phyloP scores from a whole-genome alignment of 768 basidiomycete species.

The Dentipellis sp. region DNA sequence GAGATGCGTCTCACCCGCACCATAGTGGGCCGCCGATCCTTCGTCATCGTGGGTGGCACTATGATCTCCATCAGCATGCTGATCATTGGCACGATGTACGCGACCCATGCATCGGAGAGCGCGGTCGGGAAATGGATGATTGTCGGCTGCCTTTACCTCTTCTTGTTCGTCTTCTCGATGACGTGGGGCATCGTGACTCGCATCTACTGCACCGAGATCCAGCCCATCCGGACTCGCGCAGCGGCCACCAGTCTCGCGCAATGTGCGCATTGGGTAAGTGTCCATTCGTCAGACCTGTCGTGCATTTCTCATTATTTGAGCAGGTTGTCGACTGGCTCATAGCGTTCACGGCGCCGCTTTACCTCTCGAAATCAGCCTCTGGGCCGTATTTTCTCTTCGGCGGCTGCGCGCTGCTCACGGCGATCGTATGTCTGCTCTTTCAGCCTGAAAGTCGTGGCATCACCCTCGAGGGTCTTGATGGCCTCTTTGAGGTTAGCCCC shows the following conservation, averaged over 20 bases:
- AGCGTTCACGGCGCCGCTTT: constrained; percentile 38
- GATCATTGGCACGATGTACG: constrained; percentile 35
- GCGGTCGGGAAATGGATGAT: constrained; percentile 28
- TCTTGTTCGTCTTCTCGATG: constrained; percentile 31
- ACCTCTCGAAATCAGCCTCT: constrained; percentile 33
- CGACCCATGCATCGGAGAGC: constrained; percentile 22
- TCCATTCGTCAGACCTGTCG: neutral
- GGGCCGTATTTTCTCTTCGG: constrained; percentile 41
- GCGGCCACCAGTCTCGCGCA: constrained; percentile 31
- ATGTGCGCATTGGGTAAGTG: constrained; percentile 31
- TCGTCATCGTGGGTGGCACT: constrained; percentile 35
- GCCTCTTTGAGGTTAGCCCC: constrained; percentile 22
- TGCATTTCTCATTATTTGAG: constrained; percentile 9
- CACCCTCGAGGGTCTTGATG: constrained; percentile 33
- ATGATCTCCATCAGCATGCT: constrained; percentile 30
- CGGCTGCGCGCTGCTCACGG: constrained; percentile 25
- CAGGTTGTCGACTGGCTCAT: constrained; percentile 33
- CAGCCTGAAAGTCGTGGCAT: constrained; percentile 39
- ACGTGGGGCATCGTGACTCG: constrained; percentile 36
- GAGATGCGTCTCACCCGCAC: neutral
- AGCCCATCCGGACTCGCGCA: constrained; percentile 37
- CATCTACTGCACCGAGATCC: constrained; percentile 35
- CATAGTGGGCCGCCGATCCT: constrained; percentile 18
- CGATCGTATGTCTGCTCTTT: constrained; percentile 28
- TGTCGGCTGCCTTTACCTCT: constrained; percentile 37